Conservation (phyloP, 257 asterid species). For the Forsythia viridissima region DNA sequence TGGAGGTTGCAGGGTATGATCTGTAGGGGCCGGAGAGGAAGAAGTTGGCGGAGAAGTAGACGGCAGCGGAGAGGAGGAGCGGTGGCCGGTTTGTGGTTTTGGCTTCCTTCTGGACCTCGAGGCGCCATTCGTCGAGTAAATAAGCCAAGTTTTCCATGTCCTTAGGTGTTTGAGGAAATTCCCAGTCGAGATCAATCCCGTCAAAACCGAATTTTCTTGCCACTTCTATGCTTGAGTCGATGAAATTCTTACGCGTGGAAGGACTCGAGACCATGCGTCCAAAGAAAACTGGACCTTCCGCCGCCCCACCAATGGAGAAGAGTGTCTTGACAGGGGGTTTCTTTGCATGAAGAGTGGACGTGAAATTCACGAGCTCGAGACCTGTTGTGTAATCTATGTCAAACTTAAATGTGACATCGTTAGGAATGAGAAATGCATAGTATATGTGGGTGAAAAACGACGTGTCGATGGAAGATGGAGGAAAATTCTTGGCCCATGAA, state of each 20-base stretch:
- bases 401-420: slow-evolving; percentile 47
- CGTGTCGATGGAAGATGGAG: slow-evolving; percentile 59
- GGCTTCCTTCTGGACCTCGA: slow-evolving; percentile 49
- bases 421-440: slow-evolving; percentile 68
- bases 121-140: slow-evolving; percentile 65
- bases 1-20: slow-evolving; percentile 56
- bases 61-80: slow-evolving; percentile 81
- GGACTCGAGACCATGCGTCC: slow-evolving; percentile 50
- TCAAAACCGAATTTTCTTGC: slow-evolving; percentile 66
- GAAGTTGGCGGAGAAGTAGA: slow-evolving; percentile 59
- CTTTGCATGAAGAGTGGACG: slow-evolving; percentile 51
- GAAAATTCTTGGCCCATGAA: slow-evolving; percentile 44
- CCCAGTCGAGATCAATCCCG: slow-evolving; percentile 88
- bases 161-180: slow-evolving; percentile 45
- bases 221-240: slow-evolving; percentile 58
- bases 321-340: slow-evolving; percentile 46
- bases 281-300: slow-evolving; percentile 38
- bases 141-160: slow-evolving; percentile 60
- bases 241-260: slow-evolving; percentile 42
- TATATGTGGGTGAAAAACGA: slow-evolving; percentile 59
- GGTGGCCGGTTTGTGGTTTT: slow-evolving; percentile 29
- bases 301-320: slow-evolving; percentile 75
- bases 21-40: slow-evolving; percentile 39
- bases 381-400: slow-evolving; percentile 40
- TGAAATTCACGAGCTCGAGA: slow-evolving; percentile 43